Evolutionary conservation across 2,329 filamentous ascomycete genomes (phyloP).

Genomic region (Elsinoe ampelina): DNA sequence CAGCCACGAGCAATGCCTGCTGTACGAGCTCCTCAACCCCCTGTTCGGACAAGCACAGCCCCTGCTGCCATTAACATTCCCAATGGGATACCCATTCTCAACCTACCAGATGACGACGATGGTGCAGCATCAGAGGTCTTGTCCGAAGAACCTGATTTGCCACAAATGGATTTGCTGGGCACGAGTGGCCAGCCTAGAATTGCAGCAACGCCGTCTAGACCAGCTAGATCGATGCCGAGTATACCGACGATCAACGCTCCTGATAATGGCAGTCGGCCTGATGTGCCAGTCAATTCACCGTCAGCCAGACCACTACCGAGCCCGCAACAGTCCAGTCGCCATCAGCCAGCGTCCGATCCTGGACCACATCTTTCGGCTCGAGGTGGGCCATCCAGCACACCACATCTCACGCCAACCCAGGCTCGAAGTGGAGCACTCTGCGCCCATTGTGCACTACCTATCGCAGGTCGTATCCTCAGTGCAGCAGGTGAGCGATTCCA

Average conservation of each 20-base stretch:
- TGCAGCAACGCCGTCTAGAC: not conserved
- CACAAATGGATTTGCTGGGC: constrained; percentile 21
- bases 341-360: constrained; percentile 18
- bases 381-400: constrained; percentile 23
- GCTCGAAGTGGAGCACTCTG: constrained; percentile 61
- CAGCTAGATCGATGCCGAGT: constrained; percentile 3
- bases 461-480: constrained; percentile 82
- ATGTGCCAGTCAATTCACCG: too few species aligned
- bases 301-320: constrained; percentile 20
- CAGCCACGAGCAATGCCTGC: constrained; percentile 34
- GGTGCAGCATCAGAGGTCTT: constrained; percentile 23
- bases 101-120: constrained; percentile 35
- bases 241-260: constrained; percentile 19
- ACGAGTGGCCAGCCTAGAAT: not conserved
- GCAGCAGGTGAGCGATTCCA: constrained; percentile 80
- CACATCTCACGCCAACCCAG: constrained; percentile 38
- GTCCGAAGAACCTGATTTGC: constrained; percentile 28
- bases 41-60: constrained; percentile 15
- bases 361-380: not conserved
- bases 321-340: constrained; percentile 15
- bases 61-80: constrained; percentile 5
- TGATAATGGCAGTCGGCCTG: not conserved
- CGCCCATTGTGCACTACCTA: constrained; percentile 72
- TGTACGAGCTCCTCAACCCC: constrained; percentile 29
- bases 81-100: constrained; percentile 36